Evolutionary conservation across 805 yeast genomes (phyloP).

Genomic region (Candida tibetensis): DNA sequence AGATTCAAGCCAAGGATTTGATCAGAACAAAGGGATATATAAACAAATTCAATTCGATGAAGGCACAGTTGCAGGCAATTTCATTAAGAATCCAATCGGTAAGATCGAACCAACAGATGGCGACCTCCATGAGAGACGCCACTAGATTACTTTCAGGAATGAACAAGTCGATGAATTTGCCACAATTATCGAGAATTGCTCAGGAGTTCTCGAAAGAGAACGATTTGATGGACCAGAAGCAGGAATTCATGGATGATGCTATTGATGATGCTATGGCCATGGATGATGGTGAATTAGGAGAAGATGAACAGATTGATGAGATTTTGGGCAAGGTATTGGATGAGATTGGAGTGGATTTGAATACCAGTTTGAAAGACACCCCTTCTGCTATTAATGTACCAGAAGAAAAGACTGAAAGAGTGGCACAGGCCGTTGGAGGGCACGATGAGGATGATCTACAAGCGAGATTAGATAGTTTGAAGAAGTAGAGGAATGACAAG

Average conservation of each 20-base stretch:
- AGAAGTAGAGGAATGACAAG: constrained; percentile 36
- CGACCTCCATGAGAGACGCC: constrained; percentile 91
- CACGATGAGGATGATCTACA: constrained; percentile 78
- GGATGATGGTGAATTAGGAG: constrained; percentile 67
- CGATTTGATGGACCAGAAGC: constrained; percentile 97
- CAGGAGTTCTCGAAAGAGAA: constrained; percentile 94
- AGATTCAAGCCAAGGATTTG: constrained; percentile 93
- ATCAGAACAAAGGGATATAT: constrained; percentile 83
- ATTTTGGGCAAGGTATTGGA: constrained; percentile 89
- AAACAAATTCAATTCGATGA: constrained; percentile 88
- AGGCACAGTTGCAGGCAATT: constrained; percentile 93
- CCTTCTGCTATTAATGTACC: constrained; percentile 34
- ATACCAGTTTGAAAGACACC: constrained; percentile 45
- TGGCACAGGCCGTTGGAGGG: constrained; percentile 56
- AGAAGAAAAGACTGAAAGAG: constrained; percentile 33
- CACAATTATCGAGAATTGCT: constrained; percentile 82
- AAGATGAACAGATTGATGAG: constrained; percentile 88
- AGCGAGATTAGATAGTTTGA: constrained; percentile 81
- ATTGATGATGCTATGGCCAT: constrained; percentile 95
- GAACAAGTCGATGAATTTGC: constrained; percentile 89
- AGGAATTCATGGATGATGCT: constrained; percentile 98
- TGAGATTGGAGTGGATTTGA: constrained; percentile 90
- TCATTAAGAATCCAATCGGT: constrained; percentile 89
- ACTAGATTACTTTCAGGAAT: constrained; percentile 78
- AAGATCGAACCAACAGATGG: constrained; percentile 92